Conservation (phyloP, 306 rosid species). For the Pachyrhizus erosus region DNA sequence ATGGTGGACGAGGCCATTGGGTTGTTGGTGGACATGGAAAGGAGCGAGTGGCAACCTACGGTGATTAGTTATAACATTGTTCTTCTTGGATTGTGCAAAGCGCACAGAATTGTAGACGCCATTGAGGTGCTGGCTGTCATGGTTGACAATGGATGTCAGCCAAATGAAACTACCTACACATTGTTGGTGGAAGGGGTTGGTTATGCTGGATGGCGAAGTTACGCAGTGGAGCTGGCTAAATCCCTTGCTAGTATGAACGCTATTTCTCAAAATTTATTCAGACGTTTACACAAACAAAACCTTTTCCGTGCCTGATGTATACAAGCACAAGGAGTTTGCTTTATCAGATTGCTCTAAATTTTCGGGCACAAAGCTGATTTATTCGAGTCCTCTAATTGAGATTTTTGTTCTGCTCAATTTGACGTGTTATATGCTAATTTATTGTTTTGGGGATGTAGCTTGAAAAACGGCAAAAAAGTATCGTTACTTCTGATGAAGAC, state of each 20-base stretch:
- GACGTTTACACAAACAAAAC: constrained; percentile 66
- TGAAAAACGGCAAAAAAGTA: not conserved
- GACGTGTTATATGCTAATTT: constrained; percentile 3
- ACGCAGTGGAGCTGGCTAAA: constrained; percentile 76
- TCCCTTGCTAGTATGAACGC: constrained; percentile 59
- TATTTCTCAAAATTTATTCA: constrained; percentile 61
- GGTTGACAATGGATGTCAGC: constrained; percentile 69
- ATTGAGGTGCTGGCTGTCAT: constrained; percentile 70
- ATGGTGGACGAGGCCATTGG: constrained; percentile 83
- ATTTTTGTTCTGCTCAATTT: constrained; percentile 27
- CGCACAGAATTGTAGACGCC: constrained; percentile 63
- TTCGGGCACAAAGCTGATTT: constrained; percentile 9
- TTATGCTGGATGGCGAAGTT: constrained; percentile 78
- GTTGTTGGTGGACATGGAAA: constrained; percentile 78
- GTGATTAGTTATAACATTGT: constrained; percentile 77
- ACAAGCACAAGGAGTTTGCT: constrained; percentile 66
- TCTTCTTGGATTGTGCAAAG: constrained; percentile 82
- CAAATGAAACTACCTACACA: constrained; percentile 75
- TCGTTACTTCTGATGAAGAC: not conserved
- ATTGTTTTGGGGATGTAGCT: not conserved
- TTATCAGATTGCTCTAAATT: constrained; percentile 57
- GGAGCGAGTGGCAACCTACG: constrained; percentile 54
- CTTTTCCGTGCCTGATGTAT: constrained; percentile 73
- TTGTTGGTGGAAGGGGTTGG: constrained; percentile 79
- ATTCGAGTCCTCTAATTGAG: constrained; percentile 16